Evolutionary conservation across 306 rosid species (phyloP), one percentile per base, ranked within the genome.

Genomic region (Prinsepia uniflora): DNA sequence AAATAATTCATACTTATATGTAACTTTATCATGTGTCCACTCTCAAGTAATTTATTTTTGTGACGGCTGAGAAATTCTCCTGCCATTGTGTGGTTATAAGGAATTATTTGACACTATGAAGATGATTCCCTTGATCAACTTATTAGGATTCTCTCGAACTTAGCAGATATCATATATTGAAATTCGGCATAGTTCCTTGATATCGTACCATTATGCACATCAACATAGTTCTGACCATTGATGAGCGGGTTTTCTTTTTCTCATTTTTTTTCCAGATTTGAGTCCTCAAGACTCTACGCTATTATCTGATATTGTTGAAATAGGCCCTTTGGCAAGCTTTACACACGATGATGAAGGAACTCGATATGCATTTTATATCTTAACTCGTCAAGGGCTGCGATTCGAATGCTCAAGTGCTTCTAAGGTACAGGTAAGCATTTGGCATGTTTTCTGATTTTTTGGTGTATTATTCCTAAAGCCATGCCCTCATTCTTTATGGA

Each of bases 381-480:
- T 89, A 70, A 90, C 97, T 57, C 78, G 67, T 57, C 90, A 88
- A 2, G 98, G 97, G 68, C 78, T 90, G 75, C 80, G 96, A 71
- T 88, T 83, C 17, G 98, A 94, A 71, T 93, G 97, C 69, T 93
- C 98, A 11, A 85, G 84, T 81, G 67, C 61, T 84, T 93, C 97
- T 44, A 76, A 84, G 83, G 82, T 79, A 43, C 90, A 93, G 98
- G 98, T 93, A 50, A 5, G 66, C 48, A 4, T 30, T 3, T 2
- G 36, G 17, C 44, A 5, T 20, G 4, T 40, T n/a, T 39, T 15
- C 18, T 53, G 14, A 22, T 1, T 40, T 15, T 61, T 2, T 6
- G 20, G 24, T 17, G 24, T 8, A 0, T n/a, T 61, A 20, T 8
- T 36, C 66, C 15, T 61, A n/a, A 36, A 15, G 46, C 66, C 40